Conservation (phyloP, 176 grass and related monocot genomes). For the Carex kokanica region DNA sequence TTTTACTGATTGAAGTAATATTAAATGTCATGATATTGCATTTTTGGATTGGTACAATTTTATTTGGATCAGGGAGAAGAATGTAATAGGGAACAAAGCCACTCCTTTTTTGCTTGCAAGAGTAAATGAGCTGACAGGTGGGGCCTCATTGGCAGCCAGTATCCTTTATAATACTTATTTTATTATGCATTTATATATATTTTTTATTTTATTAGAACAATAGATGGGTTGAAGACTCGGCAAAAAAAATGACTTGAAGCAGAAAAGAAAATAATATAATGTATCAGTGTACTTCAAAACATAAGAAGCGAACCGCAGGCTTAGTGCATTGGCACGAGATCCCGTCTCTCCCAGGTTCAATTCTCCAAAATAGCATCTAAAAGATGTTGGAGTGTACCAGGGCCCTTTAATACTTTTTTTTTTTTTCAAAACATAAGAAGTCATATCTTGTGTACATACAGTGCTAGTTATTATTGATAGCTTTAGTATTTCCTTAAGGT, state of each 20-base stretch:
- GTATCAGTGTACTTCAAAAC: not conserved
- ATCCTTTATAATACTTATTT: slow-evolving; percentile 47
- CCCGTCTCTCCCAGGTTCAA: no score
- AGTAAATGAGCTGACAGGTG: slow-evolving; percentile 81
- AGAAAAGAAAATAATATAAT: not conserved
- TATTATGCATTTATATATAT: not conserved
- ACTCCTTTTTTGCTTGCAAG: slow-evolving; percentile 82
- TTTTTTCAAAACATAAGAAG: not conserved
- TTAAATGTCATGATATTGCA: not conserved
- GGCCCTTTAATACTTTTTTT: no score
- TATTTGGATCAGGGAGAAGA: slow-evolving; percentile 54
- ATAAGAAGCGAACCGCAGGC: no score
- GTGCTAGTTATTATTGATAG: not conserved
- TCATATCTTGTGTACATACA: not conserved
- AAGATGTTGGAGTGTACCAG: no score
- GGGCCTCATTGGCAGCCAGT: slow-evolving; percentile 71
- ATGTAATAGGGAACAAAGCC: slow-evolving; percentile 58
- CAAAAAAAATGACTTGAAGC: not conserved
- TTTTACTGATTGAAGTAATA: not conserved
- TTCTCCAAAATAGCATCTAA: no score
- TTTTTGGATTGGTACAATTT: not conserved
- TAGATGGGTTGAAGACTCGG: not conserved
- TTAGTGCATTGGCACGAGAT: no score
- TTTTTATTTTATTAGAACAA: not conserved
- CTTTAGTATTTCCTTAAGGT: slow-evolving; percentile 41